Conservation (phyloP, 257 asterid species). For the Scutellaria baicalensis region DNA sequence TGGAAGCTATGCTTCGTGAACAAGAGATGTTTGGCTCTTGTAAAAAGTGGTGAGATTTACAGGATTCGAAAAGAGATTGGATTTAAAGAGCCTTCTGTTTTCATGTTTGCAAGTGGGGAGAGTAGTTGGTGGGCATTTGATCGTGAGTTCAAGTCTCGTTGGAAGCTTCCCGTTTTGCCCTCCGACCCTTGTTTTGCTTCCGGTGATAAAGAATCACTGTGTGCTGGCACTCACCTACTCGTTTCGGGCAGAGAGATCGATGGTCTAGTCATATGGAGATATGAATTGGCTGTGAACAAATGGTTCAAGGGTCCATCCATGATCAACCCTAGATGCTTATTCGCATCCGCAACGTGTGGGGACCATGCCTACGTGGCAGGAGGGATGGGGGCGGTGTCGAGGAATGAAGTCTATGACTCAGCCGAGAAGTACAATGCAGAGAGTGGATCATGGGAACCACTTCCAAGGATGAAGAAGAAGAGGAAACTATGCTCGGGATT, state of each 20-base stretch:
- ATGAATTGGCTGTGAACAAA: slow-evolving; percentile 41
- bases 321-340: slow-evolving; percentile 67
- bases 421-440: slow-evolving; percentile 57
- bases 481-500: slow-evolving; percentile 58
- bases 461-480: slow-evolving; percentile 56
- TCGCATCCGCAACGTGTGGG: slow-evolving; percentile 70
- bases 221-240: slow-evolving; percentile 66
- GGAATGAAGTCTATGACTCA: slow-evolving; percentile 29
- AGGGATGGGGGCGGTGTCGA: slow-evolving; percentile 36
- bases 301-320: slow-evolving; percentile 70
- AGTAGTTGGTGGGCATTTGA: slow-evolving; percentile 66
- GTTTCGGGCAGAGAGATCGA: slow-evolving; percentile 63
- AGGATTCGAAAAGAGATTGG: slow-evolving; percentile 44
- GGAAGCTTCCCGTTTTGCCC: slow-evolving; percentile 55
- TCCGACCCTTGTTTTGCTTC: slow-evolving; percentile 49
- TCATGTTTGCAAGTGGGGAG: slow-evolving; percentile 69
- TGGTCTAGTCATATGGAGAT: slow-evolving; percentile 66
- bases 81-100: slow-evolving; percentile 47
- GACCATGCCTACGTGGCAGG: slow-evolving; percentile 63
- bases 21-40: slow-evolving; percentile 45
- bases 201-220: slow-evolving; percentile 69
- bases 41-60: slow-evolving; percentile 49
- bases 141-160: slow-evolving; percentile 42
- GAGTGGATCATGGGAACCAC: slow-evolving; percentile 43
- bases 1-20: slow-evolving; percentile 52